Base-by-base conservation (phyloP, 1,284 basidiomycete species). In the Inonotus obliquus region DNA sequence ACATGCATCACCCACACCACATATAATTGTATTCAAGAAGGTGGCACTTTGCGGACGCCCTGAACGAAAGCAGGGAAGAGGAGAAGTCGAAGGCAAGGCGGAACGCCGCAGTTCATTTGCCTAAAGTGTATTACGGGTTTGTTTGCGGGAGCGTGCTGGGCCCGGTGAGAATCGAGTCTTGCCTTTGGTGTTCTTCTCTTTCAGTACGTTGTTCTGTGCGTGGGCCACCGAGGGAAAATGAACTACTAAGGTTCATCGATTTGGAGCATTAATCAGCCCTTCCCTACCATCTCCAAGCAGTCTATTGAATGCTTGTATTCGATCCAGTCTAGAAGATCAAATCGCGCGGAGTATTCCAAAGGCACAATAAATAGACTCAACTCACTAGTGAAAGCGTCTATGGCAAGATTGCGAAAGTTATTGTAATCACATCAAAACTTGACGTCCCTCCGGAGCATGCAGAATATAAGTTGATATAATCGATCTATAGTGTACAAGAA, bases 41-140 rank as follows among this genome's bases (percentile, higher is more conserved):
- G 21, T 27, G 21, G 19, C n/a, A 37, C 11, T 27, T 52, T 35
- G 49, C 49, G 17, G 47, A 51, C 19, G 19, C 29, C 56, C n/a
- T 49, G 44, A 32, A 49, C 9, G 41, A 14, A 44, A n/a, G 17
- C 41, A 57, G 44, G 17, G 23, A 49, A n/a, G 19, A n/a, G 32
- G 11, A 29, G 45, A n/a, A 57, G 13, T 19, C n/a, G 14, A 35
- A 52, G 19, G 51, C n/a, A 52, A 27, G 25, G 21, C 17, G 51
- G 51, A 52, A 52, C 51, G 51, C 51, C 51, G 51, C 51, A 52
- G 11, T 52, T 27, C 29, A 27, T 27, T 37, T 51, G 60, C 45
- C 45, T 57, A 61, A 61, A 61, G 60, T 52, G 38, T 61, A 61
- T 61, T 57, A n/a, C 60, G 41, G 29, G 29, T 38, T 21, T 61